Conservation (phyloP, 768 basidiomycete genomes). For the Lactifluus pinguis region DNA sequence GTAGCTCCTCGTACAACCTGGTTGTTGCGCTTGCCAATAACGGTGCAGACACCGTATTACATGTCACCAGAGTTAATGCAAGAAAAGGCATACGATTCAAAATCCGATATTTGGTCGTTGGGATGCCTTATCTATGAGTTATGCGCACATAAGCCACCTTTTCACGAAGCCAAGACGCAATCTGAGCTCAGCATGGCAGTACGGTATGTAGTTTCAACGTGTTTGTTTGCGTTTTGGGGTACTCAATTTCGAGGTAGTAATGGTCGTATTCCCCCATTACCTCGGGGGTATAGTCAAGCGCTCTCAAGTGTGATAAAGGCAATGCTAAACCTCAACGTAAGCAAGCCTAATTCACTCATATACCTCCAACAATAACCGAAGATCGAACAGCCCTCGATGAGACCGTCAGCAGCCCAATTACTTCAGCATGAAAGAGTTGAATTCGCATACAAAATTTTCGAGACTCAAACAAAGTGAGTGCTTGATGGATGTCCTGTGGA, state of each 20-base stretch:
- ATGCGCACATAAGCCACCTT: constrained; percentile 88
- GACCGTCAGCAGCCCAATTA: constrained; percentile 73
- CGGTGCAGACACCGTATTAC: constrained; percentile 91
- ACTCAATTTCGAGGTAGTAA: constrained; percentile 36
- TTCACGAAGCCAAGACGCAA: constrained; percentile 89
- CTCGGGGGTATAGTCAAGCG: constrained; percentile 70
- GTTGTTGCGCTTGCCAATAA: not conserved
- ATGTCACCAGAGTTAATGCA: constrained; percentile 99
- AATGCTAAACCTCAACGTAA: constrained; percentile 80
- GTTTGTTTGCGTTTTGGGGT: not conserved
- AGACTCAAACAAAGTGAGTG: constrained; percentile 72
- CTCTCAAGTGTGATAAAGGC: constrained; percentile 70
- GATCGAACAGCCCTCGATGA: constrained; percentile 63
- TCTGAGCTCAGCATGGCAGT: constrained; percentile 76
- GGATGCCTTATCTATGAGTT: constrained; percentile 96
- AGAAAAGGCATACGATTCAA: constrained; percentile 95
- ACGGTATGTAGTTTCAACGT: constrained; percentile 37
- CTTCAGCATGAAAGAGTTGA: constrained; percentile 73
- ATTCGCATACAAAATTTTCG: constrained; percentile 59
- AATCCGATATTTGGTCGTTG: constrained; percentile 97
- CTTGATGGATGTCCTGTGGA: not conserved
- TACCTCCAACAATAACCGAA: not conserved
- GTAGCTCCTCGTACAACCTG: constrained; percentile 24
- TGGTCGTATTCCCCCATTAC: constrained; percentile 86
- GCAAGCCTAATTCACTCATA: constrained; percentile 18